Evolutionary conservation across 2,329 filamentous ascomycete species (phyloP).

Genomic region (Chalara sp.): DNA sequence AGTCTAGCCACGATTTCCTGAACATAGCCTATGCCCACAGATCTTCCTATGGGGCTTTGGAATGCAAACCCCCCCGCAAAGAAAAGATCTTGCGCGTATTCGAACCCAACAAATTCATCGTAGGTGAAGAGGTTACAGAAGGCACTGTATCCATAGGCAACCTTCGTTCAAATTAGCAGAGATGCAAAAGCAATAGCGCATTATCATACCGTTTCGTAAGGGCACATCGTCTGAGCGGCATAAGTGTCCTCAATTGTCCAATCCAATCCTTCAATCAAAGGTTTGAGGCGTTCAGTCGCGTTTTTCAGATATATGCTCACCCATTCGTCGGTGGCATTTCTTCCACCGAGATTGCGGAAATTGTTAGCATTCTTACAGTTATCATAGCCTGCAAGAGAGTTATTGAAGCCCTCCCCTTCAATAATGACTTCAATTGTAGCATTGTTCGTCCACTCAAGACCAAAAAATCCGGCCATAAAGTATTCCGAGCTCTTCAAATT

Average conservation of each 20-base stretch:
- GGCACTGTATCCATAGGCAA: constrained; percentile 66
- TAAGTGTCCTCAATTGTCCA: constrained; percentile 60
- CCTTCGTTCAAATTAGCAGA: constrained; percentile 25
- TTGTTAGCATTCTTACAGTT: constrained; percentile 57
- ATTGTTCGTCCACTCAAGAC: constrained; percentile 65
- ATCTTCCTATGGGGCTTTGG: constrained; percentile 39
- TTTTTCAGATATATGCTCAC: constrained; percentile 56
- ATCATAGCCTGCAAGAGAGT: constrained; percentile 61
- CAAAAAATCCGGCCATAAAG: constrained; percentile 74
- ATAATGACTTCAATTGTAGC: constrained; percentile 68
- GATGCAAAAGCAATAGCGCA: neutral
- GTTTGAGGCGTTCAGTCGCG: constrained; percentile 51
- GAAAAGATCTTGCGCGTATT: constrained; percentile 61
- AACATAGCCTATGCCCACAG: constrained; percentile 67
- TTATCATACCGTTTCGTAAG: constrained; percentile 58
- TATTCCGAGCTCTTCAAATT: constrained; percentile 50
- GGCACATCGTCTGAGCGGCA: constrained; percentile 64
- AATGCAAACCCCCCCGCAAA: constrained; percentile 47
- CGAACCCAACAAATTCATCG: constrained; percentile 66
- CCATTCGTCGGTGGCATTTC: constrained; percentile 53
- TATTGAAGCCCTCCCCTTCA: constrained; percentile 58
- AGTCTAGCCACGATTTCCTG: constrained; percentile 67
- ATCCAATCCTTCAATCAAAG: constrained; percentile 48
- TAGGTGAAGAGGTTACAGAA: constrained; percentile 73
- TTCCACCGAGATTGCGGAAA: constrained; percentile 39